Percentiles rank a stretch among this genome's conserved stretches.
These are phyloP conservation scores for Terana coerulea DNA, from an alignment of 768 basidiomycete species.

Conservation along the genomic window DNA sequence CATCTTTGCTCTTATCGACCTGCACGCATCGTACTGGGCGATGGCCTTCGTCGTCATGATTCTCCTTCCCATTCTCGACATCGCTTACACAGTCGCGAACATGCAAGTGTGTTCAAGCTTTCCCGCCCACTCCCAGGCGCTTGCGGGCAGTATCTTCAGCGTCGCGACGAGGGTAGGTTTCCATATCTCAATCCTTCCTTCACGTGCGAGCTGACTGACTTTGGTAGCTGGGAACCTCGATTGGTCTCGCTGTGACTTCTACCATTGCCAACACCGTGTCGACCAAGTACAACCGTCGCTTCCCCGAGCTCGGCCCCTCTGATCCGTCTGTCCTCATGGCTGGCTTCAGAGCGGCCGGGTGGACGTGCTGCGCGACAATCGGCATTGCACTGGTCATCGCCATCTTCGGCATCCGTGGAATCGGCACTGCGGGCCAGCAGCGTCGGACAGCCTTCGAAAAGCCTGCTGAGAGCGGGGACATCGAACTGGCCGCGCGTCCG, in stretches of 20 bases:
- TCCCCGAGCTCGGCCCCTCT: conserved; percentile 19
- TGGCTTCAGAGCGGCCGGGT: conserved; percentile 32
- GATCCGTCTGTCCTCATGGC: conserved; percentile 31
- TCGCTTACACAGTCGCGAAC: conserved; percentile 31
- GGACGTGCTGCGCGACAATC: conserved; percentile 16
- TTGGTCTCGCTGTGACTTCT: conserved; percentile 31
- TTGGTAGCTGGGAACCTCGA: conserved; percentile 30
- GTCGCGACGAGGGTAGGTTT: conserved; percentile 27
- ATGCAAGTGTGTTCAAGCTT: conserved; percentile 28
- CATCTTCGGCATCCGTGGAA: conserved; percentile 12
- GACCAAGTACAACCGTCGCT: conserved; percentile 18
- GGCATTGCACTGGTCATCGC: conserved; percentile 11
- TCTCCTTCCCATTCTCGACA: conserved; percentile 26
- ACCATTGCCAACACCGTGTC: conserved; percentile 29
- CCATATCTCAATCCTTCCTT: not conserved
- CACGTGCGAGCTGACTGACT: not conserved
- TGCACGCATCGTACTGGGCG: conserved; percentile 29
- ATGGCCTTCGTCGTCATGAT: conserved; percentile 31
- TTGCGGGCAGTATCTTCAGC: conserved; percentile 33
- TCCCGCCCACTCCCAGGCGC: conserved; percentile 30
- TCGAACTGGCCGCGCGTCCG: not conserved
- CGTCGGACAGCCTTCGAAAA: not conserved
- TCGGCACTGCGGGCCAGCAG: conserved; percentile 13
- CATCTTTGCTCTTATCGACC: conserved; percentile 31
- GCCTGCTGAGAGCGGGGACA: not conserved